phyloP scores from a whole-genome alignment of 495 filamentous ascomycete genomes.

The Penicillium macrosclerotiorum region DNA sequence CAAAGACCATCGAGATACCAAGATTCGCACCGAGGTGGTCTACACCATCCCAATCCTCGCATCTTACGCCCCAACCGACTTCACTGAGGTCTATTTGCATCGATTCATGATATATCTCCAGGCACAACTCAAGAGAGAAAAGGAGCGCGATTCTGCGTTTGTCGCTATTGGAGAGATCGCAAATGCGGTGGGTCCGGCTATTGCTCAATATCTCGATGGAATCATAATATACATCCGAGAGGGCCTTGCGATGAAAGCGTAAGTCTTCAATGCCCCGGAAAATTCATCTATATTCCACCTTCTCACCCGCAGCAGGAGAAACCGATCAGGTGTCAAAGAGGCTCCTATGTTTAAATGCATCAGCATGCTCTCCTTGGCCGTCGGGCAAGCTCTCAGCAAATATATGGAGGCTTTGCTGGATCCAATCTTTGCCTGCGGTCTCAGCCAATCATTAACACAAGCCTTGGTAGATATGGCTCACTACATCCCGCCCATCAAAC shows the following conservation, averaged over 20 bases:
- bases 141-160: constrained; percentile 88
- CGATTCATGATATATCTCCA: constrained; percentile 97
- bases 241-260: constrained; percentile 77
- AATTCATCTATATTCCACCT: constrained; percentile 1
- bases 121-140: constrained; percentile 91
- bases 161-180: constrained; percentile 93
- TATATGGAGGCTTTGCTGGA: constrained; percentile 96
- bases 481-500: constrained; percentile 92
- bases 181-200: constrained; percentile 88
- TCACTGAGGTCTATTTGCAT: constrained; percentile 78
- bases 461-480: constrained; percentile 97
- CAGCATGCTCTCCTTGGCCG: constrained; percentile 90
- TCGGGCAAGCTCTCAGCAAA: constrained; percentile 94
- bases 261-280: constrained; percentile 31
- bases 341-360: constrained; percentile 97
- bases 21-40: constrained; percentile 85
- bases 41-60: constrained; percentile 89
- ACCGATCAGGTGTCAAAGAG: constrained; percentile 67
- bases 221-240: constrained; percentile 91
- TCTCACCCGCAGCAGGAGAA: constrained; percentile 47
- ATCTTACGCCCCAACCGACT: constrained; percentile 84
- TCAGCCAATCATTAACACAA: constrained; percentile 89
- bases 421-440: constrained; percentile 92
- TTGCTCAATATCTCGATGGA: constrained; percentile 91
- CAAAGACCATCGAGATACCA: constrained; percentile 85